Conservation (phyloP, 2,329 filamentous ascomycete genomes). For the Trichoderma sp. region DNA sequence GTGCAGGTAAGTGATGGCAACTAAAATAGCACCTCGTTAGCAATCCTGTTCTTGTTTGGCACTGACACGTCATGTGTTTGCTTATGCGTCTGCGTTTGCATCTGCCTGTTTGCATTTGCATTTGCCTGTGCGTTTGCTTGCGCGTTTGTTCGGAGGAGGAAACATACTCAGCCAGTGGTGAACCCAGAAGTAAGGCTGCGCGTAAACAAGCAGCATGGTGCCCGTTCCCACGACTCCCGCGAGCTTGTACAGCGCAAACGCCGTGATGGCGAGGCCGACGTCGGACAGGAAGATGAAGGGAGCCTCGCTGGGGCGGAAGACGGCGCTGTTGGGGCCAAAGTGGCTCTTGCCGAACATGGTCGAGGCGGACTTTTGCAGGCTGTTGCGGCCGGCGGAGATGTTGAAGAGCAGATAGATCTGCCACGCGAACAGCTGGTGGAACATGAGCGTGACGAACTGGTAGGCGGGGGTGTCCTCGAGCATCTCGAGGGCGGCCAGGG, state of each 20-base stretch:
- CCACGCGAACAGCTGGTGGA: slow-evolving; percentile 68
- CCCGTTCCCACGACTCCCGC: slow-evolving; percentile 51
- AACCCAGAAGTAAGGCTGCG: slow-evolving; percentile 68
- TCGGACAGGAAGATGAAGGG: slow-evolving; percentile 61
- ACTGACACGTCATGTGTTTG: neutral
- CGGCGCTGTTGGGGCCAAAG: slow-evolving; percentile 62
- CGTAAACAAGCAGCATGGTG: slow-evolving; percentile 62
- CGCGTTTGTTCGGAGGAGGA: neutral
- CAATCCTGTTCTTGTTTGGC: neutral
- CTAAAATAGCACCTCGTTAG: slow-evolving; percentile 40
- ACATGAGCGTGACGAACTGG: slow-evolving; percentile 56
- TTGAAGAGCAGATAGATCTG: slow-evolving; percentile 65
- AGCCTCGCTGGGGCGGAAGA: slow-evolving; percentile 62
- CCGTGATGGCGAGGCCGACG: slow-evolving; percentile 58
- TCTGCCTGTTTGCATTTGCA: too few species aligned
- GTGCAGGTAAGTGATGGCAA: slow-evolving; percentile 75
- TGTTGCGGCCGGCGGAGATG: slow-evolving; percentile 40
- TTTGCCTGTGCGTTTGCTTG: too few species aligned
- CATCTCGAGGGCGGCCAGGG: slow-evolving; percentile 49
- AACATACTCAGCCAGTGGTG: slow-evolving; percentile 68
- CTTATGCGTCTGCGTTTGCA: too few species aligned
- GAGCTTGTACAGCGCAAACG: slow-evolving; percentile 53
- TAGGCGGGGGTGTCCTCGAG: slow-evolving; percentile 66
- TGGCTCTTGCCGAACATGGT: slow-evolving; percentile 52
- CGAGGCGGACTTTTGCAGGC: slow-evolving; percentile 14